A percentile compares a stretch with the other conserved stretches of the same genome.
Conservation (phyloP, 1,284 basidiomycete genomes). For the Volvariella volvacea region DNA sequence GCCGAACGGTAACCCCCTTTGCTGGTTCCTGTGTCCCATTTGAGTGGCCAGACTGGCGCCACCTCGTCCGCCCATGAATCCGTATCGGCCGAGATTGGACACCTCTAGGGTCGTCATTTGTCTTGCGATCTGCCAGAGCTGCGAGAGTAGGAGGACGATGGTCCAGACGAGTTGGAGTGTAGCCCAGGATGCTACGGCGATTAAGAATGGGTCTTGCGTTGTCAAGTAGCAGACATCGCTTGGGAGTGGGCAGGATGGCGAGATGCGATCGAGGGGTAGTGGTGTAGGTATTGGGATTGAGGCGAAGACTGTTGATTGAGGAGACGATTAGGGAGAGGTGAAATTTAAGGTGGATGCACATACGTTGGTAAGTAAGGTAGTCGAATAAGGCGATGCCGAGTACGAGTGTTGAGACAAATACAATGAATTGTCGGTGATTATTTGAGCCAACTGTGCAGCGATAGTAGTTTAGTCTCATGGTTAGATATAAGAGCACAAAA, state of each 20-base stretch:
- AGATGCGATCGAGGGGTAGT: conserved; percentile 16
- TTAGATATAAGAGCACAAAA: no score
- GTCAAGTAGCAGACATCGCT: conserved; percentile 63
- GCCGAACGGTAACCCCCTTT: no score
- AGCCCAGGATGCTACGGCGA: conserved; percentile 78
- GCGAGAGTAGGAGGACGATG: conserved; percentile 75
- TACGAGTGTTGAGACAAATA: conserved; percentile 85
- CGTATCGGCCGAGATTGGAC: conserved; percentile 89
- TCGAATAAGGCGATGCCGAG: conserved; percentile 77
- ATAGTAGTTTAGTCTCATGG: conserved; percentile 3
- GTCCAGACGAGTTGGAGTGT: conserved; percentile 95
- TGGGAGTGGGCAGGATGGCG: conserved; percentile 65
- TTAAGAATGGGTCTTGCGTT: conserved; percentile 77
- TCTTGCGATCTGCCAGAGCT: conserved; percentile 86
- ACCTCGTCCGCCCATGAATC: conserved; percentile 94
- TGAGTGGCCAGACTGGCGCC: conserved; percentile 61
- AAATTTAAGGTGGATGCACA: conserved; percentile 22
- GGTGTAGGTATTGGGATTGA: conserved; percentile 16
- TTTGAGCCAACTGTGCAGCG: conserved; percentile 74
- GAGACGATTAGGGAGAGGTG: conserved; percentile 6
- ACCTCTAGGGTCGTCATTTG: conserved; percentile 98
- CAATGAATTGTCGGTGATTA: conserved; percentile 92
- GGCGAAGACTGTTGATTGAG: conserved; percentile 31
- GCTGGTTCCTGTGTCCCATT: conserved; percentile 60
- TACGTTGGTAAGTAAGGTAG: conserved; percentile 77